These are phyloP conservation scores for Aspergillus nomiae DNA, from an alignment of 2,329 filamentous ascomycete species.

Conservation along the genomic window DNA sequence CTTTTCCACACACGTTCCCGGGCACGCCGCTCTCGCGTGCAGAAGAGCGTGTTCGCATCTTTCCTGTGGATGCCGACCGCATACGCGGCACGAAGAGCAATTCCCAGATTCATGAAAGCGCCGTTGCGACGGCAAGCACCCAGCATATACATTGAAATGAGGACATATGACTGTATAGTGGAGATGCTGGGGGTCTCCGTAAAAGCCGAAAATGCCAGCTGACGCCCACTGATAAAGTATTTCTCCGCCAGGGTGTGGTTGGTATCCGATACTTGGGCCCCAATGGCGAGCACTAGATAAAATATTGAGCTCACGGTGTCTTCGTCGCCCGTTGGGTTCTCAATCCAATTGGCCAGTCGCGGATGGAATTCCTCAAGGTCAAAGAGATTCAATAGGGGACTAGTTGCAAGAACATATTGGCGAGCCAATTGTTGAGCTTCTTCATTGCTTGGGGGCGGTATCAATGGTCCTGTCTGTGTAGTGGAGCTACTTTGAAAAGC, in stretches of 20 bases:
- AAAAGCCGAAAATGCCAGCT: constrained; percentile 49
- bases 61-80: constrained; percentile 55
- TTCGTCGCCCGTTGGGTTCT: constrained; percentile 37
- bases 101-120: constrained; percentile 55
- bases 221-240: constrained; percentile 51
- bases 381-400: constrained; percentile 53
- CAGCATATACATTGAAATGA: constrained; percentile 57
- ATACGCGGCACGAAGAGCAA: constrained; percentile 55
- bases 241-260: constrained; percentile 47
- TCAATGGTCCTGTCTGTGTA: constrained; percentile 30
- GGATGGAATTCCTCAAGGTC: constrained; percentile 47
- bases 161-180: constrained; percentile 54
- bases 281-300: constrained; percentile 55
- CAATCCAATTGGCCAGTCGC: constrained; percentile 41
- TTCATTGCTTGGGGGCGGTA: constrained; percentile 35
- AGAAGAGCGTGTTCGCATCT: constrained; percentile 55
- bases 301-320: constrained; percentile 52
- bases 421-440: constrained; percentile 46
- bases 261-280: constrained; percentile 45
- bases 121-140: constrained; percentile 55
- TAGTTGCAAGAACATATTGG: constrained; percentile 50
- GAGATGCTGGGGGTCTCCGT: constrained; percentile 52
- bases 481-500: constrained; percentile 38
- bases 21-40: constrained; percentile 41
- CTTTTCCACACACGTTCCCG: constrained; percentile 57